Conservation (phyloP, 352 stramenopile genomes). For the Phytopythium ostracodes region DNA sequence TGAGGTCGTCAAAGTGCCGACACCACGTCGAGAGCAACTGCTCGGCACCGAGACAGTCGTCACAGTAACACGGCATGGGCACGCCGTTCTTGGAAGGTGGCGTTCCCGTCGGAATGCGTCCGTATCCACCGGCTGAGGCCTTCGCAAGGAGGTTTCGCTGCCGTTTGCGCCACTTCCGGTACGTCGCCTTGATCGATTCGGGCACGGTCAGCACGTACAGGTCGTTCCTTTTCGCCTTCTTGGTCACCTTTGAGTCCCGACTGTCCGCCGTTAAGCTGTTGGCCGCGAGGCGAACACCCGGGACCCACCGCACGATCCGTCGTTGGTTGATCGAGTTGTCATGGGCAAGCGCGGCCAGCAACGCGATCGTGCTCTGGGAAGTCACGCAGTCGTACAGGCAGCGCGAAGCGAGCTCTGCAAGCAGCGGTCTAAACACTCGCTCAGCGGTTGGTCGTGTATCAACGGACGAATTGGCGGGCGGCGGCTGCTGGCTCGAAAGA, state of each 20-base stretch:
- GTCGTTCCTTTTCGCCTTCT: neutral
- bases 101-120: constrained; percentile 29
- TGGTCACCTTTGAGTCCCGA: neutral
- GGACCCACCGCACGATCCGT: constrained; percentile 31
- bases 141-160: constrained; percentile 22
- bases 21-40: constrained; percentile 52
- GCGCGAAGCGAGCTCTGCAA: constrained; percentile 5
- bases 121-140: neutral
- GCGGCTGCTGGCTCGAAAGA: constrained; percentile 8
- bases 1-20: constrained; percentile 50
- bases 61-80: constrained; percentile 42
- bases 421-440: neutral
- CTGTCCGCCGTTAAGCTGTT: neutral
- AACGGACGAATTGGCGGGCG: neutral
- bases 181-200: constrained; percentile 22
- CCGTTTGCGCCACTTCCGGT: constrained; percentile 35
- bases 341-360: constrained; percentile 35
- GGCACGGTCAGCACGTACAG: constrained; percentile 37
- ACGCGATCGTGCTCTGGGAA: constrained; percentile 12
- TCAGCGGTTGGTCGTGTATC: neutral
- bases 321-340: constrained; percentile 32
- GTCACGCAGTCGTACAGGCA: constrained; percentile 37
- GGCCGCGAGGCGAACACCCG: constrained; percentile 19
- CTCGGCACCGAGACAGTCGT: constrained; percentile 41
- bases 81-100: constrained; percentile 35